Conservation (phyloP, 2,329 filamentous ascomycete species). For the Aspergillus fructus region DNA sequence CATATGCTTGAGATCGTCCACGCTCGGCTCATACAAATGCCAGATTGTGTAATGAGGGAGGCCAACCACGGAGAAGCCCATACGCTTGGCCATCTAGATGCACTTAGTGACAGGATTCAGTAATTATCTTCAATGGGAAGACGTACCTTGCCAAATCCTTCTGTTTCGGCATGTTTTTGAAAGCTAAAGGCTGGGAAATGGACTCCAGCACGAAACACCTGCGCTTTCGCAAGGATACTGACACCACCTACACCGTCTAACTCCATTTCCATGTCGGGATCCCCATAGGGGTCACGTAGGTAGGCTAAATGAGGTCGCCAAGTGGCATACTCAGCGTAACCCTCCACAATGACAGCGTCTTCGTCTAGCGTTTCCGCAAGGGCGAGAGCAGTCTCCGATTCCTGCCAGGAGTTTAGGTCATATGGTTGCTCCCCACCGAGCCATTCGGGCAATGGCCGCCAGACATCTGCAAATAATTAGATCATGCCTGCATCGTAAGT, state of each 20-base stretch:
- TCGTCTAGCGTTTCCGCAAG: conserved; percentile 94
- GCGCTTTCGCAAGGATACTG: conserved; percentile 93
- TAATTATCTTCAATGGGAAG: background rate
- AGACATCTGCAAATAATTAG: conserved; percentile 67
- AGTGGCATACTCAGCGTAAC: conserved; percentile 97
- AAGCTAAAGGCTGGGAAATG: conserved; percentile 99
- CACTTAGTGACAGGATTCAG: background rate
- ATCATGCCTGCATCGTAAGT: conserved; percentile 18
- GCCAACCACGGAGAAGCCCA: conserved; percentile 93
- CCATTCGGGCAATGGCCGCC: conserved; percentile 98
- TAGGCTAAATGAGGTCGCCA: conserved; percentile 98
- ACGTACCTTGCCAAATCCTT: conserved; percentile 92
- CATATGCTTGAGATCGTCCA: conserved; percentile 97
- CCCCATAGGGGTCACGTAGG: conserved; percentile 91
- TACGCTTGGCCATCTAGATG: conserved; percentile 86
- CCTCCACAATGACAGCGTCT: conserved; percentile 97
- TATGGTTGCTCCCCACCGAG: conserved; percentile 97
- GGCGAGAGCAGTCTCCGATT: conserved; percentile 92
- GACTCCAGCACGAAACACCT: conserved; percentile 89
- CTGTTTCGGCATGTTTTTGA: conserved; percentile 96
- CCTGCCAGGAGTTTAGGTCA: conserved; percentile 98
- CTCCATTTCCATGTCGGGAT: conserved; percentile 99
- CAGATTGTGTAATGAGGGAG: conserved; percentile 98
- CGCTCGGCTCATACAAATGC: conserved; percentile 99
- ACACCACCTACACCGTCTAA: conserved; percentile 97